A percentile compares a stretch with the other conserved stretches of the same genome.
phyloP scores from a whole-genome alignment of 1,284 basidiomycete genomes.

The Peniophora sp. region DNA sequence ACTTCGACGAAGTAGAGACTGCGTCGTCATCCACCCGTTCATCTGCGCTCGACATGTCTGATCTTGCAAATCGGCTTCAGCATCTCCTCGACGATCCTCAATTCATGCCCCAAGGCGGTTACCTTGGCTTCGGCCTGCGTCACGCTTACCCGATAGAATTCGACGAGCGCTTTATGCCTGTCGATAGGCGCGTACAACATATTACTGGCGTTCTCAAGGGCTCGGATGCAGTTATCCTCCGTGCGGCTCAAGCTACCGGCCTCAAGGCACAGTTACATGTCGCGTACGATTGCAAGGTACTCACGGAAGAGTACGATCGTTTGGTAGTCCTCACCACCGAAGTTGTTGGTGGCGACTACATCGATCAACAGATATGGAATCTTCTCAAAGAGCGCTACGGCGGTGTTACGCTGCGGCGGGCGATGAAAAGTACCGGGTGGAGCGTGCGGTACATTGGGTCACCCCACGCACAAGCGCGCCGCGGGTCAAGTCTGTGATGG shows the following conservation, averaged over 20 bases:
- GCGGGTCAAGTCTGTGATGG: conserved; percentile 4
- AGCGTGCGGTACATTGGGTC: not conserved
- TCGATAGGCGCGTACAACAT: not conserved
- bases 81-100: conserved; percentile 15
- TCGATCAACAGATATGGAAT: not conserved
- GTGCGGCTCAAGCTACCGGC: conserved; percentile 1
- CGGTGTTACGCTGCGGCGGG: conserved; percentile 3
- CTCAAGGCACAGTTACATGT: conserved; percentile 10
- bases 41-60: conserved; percentile 3
- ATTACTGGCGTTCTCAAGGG: not conserved
- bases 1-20: conserved; percentile 12
- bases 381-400: not conserved
- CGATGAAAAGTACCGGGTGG: conserved; percentile 6
- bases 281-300: conserved; percentile 2
- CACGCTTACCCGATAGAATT: conserved; percentile 19
- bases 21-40: not conserved
- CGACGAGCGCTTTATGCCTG: not conserved
- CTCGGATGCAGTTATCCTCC: conserved; percentile 5
- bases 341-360: not conserved
- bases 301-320: not conserved
- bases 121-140: conserved; percentile 24
- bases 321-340: not conserved
- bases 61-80: conserved; percentile 12
- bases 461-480: too few relatives aligned
- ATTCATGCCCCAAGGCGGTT: conserved; percentile 22